Percentiles rank a stretch among this genome's conserved stretches.
Conservation (phyloP, 495 filamentous ascomycete genomes). For the Penicillium salamii region DNA sequence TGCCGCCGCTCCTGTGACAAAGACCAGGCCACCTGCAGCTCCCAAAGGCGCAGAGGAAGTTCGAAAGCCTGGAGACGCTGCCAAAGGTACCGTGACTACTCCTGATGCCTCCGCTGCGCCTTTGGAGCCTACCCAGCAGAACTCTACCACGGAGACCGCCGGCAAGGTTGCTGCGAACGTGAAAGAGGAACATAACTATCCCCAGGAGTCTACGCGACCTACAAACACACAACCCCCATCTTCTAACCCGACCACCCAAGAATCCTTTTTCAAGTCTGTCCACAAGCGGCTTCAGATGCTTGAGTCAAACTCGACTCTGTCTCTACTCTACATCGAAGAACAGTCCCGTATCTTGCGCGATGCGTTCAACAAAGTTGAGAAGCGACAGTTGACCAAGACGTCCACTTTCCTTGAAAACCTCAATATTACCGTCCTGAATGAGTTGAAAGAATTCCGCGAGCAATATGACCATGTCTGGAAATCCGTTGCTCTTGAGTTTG, state of each 20-base stretch:
- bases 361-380: constrained; percentile 87
- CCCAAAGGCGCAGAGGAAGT: constrained; percentile 16
- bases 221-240: constrained; percentile 54
- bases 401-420: constrained; percentile 76
- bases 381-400: constrained; percentile 80
- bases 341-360: constrained; percentile 90
- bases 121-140: constrained; percentile 21
- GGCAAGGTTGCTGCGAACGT: constrained; percentile 15
- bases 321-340: constrained; percentile 93
- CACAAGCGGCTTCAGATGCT: constrained; percentile 87
- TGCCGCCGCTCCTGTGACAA: constrained; percentile 3
- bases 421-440: constrained; percentile 82
- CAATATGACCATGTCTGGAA: constrained; percentile 98
- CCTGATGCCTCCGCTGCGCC: constrained; percentile 19
- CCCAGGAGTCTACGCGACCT: constrained; percentile 43
- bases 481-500: constrained; percentile 86
- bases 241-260: constrained; percentile 81
- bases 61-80: constrained; percentile 20
- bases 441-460: constrained; percentile 72
- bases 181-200: constrained; percentile 31
- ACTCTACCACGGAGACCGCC: constrained; percentile 24
- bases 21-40: constrained; percentile 6
- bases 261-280: constrained; percentile 95
- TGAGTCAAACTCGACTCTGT: constrained; percentile 88
- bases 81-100: constrained; percentile 14